Percentiles rank a stretch among this genome's conserved stretches.
phyloP scores from a whole-genome alignment of 2,329 filamentous ascomycete species.

The Plectosphaerella sp. region DNA sequence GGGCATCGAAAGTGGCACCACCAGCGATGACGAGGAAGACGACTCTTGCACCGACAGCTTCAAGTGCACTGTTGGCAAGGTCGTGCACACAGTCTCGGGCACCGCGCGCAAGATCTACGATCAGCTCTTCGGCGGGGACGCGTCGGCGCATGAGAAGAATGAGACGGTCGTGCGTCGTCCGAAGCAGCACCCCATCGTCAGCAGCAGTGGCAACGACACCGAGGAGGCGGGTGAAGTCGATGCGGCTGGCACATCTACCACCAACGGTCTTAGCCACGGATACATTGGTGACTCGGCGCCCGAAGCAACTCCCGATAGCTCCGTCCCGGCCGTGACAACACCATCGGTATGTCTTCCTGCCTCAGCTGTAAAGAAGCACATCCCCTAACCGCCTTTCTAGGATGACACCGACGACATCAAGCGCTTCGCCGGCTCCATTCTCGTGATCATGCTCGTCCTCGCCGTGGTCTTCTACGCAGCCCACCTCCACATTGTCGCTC shows the following conservation, averaged over 20 bases:
- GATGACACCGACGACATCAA: not conserved
- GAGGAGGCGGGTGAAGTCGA: no score
- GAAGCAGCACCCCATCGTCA: not conserved
- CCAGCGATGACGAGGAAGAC: not conserved
- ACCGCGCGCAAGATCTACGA: not conserved
- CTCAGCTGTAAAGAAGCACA: not conserved
- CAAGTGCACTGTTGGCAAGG: not conserved
- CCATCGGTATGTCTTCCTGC: not conserved
- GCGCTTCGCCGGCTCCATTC: not conserved
- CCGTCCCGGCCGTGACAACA: not conserved
- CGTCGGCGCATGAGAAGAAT: not conserved
- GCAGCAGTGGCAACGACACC: not conserved
- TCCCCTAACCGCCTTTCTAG: not conserved
- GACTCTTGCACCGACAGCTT: not conserved
- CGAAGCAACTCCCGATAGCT: not conserved
- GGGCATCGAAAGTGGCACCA: not conserved
- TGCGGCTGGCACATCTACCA: no score
- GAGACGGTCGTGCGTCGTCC: not conserved
- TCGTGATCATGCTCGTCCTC: constrained; percentile 15
- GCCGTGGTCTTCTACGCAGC: constrained; percentile 2
- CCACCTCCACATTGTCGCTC: not conserved
- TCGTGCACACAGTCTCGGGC: not conserved
- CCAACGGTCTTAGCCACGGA: no score
- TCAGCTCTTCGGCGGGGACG: not conserved
- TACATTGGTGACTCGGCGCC: not conserved